A percentile compares a stretch with the other conserved stretches of the same genome.
These are phyloP conservation scores for Tricholoma terreum DNA, from an alignment of 768 basidiomycete genomes.

Conservation along the genomic window DNA sequence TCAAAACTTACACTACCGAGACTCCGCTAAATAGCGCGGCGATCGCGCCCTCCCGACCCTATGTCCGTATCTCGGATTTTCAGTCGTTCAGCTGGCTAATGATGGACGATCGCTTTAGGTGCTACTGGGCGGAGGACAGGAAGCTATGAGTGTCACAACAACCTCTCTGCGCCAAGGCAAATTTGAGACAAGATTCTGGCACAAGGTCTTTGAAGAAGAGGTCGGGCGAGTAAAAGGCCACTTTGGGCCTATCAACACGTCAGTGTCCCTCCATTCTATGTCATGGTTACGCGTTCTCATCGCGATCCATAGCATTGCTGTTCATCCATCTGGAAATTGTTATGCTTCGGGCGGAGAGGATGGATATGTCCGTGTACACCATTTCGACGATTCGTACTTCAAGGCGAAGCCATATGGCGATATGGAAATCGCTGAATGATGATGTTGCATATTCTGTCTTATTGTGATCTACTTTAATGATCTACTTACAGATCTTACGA, in stretches of 20 bases:
- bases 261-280: slow-evolving; percentile 30
- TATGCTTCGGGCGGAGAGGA: slow-evolving; percentile 98
- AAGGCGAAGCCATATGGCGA: slow-evolving; percentile 89
- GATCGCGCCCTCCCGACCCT: slow-evolving; percentile 79
- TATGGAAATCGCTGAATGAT: slow-evolving; percentile 61
- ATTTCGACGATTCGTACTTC: slow-evolving; percentile 95
- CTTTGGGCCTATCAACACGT: slow-evolving; percentile 97
- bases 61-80: slow-evolving; percentile 44
- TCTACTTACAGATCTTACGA: neutral
- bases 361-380: slow-evolving; percentile 88
- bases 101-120: slow-evolving; percentile 44
- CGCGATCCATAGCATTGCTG: slow-evolving; percentile 66
- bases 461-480: neutral
- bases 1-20: slow-evolving; percentile 93
- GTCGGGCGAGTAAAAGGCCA: slow-evolving; percentile 97
- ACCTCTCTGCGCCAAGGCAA: slow-evolving; percentile 93
- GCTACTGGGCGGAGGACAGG: slow-evolving; percentile 94
- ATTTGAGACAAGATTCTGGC: slow-evolving; percentile 98
- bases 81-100: neutral
- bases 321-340: slow-evolving; percentile 81
- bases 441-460: slow-evolving; percentile 14
- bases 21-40: slow-evolving; percentile 95
- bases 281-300: neutral
- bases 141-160: slow-evolving; percentile 96
- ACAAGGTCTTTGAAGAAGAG: slow-evolving; percentile 95